phyloP scores from a whole-genome alignment of 768 basidiomycete species.

The Rubroboletus satanas region DNA sequence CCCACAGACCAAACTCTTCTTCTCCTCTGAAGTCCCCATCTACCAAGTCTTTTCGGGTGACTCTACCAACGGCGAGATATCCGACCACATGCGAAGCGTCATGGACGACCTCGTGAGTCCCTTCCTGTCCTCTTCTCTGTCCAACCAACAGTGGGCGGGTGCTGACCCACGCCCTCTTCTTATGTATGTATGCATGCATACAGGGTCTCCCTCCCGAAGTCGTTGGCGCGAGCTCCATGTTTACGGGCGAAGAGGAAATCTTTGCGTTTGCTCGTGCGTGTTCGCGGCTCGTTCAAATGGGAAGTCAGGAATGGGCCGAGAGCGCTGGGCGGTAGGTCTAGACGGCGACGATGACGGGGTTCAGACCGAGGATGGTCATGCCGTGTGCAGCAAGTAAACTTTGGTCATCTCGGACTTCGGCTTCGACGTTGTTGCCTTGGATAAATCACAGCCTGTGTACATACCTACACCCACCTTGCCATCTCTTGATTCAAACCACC shows the following conservation, averaged over 20 bases:
- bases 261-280: conserved; percentile 97
- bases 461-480: not conserved
- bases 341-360: not conserved
- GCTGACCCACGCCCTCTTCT: not conserved
- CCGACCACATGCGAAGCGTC: conserved; percentile 85
- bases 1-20: conserved; percentile 78
- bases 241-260: conserved; percentile 93
- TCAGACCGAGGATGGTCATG: not conserved
- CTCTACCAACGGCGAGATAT: conserved; percentile 41
- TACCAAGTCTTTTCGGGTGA: conserved; percentile 86
- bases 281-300: conserved; percentile 84
- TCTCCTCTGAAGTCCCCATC: conserved; percentile 90
- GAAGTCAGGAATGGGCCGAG: conserved; percentile 82
- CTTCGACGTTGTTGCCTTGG: not conserved
- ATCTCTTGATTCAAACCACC: not conserved
- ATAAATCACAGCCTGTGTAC: not conserved
- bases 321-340: conserved; percentile 28
- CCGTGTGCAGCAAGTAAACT: not conserved
- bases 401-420: not conserved
- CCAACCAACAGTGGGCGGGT: not conserved
- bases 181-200: not conserved
- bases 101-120: conserved; percentile 89
- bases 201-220: conserved; percentile 76
- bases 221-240: conserved; percentile 84
- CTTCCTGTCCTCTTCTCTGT: not conserved